Evolutionary conservation across 345 rosid species (phyloP).

Genomic region (Gossypium arboreum): DNA sequence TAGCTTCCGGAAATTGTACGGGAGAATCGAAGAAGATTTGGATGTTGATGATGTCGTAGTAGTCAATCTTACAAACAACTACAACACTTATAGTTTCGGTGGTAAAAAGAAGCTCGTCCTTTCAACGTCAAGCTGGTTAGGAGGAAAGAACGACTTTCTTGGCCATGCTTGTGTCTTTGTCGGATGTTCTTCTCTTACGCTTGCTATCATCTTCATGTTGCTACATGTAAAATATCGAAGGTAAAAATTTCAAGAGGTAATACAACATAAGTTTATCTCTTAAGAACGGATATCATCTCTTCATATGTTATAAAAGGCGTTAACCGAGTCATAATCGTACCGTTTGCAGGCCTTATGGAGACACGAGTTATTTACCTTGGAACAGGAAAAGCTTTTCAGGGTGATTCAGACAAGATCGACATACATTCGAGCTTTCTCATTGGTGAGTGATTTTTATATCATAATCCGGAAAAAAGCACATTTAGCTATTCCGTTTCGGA

Average conservation of each 20-base stretch:
- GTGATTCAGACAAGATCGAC: slow-evolving; percentile 16
- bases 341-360: slow-evolving; percentile 50
- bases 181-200: slow-evolving; percentile 53
- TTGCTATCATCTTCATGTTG: slow-evolving; percentile 57
- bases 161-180: slow-evolving; percentile 64
- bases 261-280: background rate
- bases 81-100: slow-evolving; percentile 76
- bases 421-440: background rate
- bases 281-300: background rate
- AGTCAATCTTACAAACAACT: slow-evolving; percentile 62
- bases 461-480: no score
- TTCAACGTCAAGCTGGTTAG: slow-evolving; percentile 76
- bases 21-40: slow-evolving; percentile 74
- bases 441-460: background rate
- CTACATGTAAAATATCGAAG: slow-evolving; percentile 65
- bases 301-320: background rate
- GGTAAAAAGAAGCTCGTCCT: slow-evolving; percentile 76
- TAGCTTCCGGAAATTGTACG: slow-evolving; percentile 72
- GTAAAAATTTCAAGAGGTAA: slow-evolving; percentile 26
- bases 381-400: slow-evolving; percentile 42
- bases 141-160: slow-evolving; percentile 79
- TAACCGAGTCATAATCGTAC: background rate
- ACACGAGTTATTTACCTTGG: slow-evolving; percentile 42
- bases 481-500: background rate
- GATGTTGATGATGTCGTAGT: slow-evolving; percentile 47